Conservation (phyloP, 176 grass and related monocot species). For the Coix lacrymajobi region DNA sequence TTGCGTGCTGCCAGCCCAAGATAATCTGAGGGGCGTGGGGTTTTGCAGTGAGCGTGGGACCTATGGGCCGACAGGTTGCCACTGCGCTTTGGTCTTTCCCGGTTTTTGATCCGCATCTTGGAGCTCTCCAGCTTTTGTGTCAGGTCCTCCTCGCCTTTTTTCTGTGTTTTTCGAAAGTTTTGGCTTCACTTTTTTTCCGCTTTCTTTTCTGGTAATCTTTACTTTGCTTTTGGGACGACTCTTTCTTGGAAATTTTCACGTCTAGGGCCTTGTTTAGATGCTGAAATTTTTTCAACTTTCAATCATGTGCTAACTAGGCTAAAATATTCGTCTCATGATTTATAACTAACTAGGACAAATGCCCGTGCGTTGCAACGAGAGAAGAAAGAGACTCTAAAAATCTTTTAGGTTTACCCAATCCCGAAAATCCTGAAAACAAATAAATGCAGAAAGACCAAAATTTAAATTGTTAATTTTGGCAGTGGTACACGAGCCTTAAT, state of each 20-base stretch:
- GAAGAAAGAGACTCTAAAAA: too few relatives aligned
- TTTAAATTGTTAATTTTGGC: too few relatives aligned
- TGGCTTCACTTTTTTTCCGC: background rate
- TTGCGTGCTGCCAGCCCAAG: background rate
- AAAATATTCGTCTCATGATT: too few relatives aligned
- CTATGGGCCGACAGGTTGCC: background rate
- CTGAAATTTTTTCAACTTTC: too few relatives aligned
- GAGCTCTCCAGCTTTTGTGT: background rate
- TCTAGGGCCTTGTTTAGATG: too few relatives aligned
- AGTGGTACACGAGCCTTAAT: too few relatives aligned
- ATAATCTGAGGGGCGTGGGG: background rate
- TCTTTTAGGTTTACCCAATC: too few relatives aligned
- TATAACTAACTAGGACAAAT: too few relatives aligned
- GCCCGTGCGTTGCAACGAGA: too few relatives aligned
- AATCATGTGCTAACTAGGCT: too few relatives aligned
- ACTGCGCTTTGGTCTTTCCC: slow-evolving; percentile 9
- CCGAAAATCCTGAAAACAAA: too few relatives aligned
- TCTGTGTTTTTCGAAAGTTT: background rate
- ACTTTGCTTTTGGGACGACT: background rate
- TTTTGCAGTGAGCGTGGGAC: background rate
- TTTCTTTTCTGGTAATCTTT: background rate
- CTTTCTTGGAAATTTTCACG: background rate
- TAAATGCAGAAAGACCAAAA: too few relatives aligned
- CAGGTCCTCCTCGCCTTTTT: background rate
- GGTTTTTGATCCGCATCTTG: background rate